These are phyloP conservation scores for Nicotiana obtusifolia DNA, from an alignment of 257 asterid genomes.

Conservation along the genomic window DNA sequence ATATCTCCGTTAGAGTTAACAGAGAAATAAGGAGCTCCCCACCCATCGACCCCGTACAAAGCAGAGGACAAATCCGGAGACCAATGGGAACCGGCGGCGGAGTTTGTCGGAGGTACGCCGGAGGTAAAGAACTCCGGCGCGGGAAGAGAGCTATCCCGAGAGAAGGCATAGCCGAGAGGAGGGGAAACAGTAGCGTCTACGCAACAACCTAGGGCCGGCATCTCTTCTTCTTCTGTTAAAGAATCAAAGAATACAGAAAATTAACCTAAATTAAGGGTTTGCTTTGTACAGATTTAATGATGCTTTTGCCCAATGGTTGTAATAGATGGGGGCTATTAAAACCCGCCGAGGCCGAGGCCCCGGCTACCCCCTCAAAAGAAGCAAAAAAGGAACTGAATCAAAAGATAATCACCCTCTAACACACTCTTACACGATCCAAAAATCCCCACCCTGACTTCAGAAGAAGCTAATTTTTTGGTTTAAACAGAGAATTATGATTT, in stretches of 20 bases:
- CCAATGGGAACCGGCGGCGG: slow-evolving; percentile 41
- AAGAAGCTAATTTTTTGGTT: slow-evolving; percentile 32
- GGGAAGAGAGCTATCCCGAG: slow-evolving; percentile 64
- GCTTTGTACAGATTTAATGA: not conserved
- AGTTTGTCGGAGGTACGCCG: slow-evolving; percentile 32
- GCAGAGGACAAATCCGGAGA: slow-evolving; percentile 54
- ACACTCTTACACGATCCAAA: slow-evolving; percentile 37
- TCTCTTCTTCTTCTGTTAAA: slow-evolving; percentile 50
- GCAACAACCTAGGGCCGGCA: slow-evolving; percentile 84
- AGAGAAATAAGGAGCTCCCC: slow-evolving; percentile 95
- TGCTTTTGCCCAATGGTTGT: slow-evolving; percentile 29
- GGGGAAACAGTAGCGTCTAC: slow-evolving; percentile 63
- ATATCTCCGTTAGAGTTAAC: slow-evolving; percentile 71
- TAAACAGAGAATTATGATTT: not conserved
- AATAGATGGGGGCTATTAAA: slow-evolving; percentile 85
- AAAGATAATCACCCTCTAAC: slow-evolving; percentile 49
- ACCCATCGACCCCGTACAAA: slow-evolving; percentile 69
- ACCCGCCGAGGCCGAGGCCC: slow-evolving; percentile 99
- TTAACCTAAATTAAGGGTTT: slow-evolving; percentile 17
- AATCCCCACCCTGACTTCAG: slow-evolving; percentile 97
- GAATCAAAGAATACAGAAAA: not conserved
- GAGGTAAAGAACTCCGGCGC: slow-evolving; percentile 19
- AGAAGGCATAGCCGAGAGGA: slow-evolving; percentile 51
- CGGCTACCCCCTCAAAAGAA: slow-evolving; percentile 99
- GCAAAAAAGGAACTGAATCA: slow-evolving; percentile 58